Evolutionary conservation across 495 filamentous ascomycete genomes (phyloP), one percentile per base, ranked within the genome.

Genomic region (Trichoderma erinaceum): DNA sequence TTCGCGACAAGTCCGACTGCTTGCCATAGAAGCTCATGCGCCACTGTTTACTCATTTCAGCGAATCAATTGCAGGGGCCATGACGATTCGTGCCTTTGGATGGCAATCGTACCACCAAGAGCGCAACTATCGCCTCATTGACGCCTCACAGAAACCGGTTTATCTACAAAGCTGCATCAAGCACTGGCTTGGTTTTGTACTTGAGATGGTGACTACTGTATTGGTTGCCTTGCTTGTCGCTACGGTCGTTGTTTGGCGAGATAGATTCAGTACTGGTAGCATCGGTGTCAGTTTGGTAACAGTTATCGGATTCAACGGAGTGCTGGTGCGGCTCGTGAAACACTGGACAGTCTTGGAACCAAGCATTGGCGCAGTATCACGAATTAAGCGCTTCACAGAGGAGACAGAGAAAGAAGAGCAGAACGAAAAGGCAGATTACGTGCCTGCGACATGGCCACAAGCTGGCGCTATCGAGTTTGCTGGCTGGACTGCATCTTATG

Each of bases 111-210:
- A 29, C 16, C 48, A 64, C 38, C 32, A 65, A 23, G 44, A 64
- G 5, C 71, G 72, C 16, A 71, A 72, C 21, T 72, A 82, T 64
- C 70, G 73, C 29, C 74, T 83, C 11, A 71, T 87, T 32, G 84
- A 88, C 68, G 70, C 72, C 25, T 84, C 84, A 7, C 86, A 88
- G 67, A 71, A 76, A 18, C 86, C 86, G 18, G 85, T 83, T 70
- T 88, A 87, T 69, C 77, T 86, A 46, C 79, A 87, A 64, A 85
- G 79, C 69, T 78, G 78, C 46, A 78, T 86, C 18, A 84, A 85
- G 66, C 75, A 81, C 3, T 85, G 83, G 83, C 76, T 85, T 4
- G 78, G 76, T 13, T 72, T 85, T 10, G 79, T 81, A 0, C 67
- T 85, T 23, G 83, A 84, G 66, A 67, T 85, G 29, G 71, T 84